Evolutionary conservation across 495 filamentous ascomycete species (phyloP).

Genomic region (Penicillium crystallinum): DNA sequence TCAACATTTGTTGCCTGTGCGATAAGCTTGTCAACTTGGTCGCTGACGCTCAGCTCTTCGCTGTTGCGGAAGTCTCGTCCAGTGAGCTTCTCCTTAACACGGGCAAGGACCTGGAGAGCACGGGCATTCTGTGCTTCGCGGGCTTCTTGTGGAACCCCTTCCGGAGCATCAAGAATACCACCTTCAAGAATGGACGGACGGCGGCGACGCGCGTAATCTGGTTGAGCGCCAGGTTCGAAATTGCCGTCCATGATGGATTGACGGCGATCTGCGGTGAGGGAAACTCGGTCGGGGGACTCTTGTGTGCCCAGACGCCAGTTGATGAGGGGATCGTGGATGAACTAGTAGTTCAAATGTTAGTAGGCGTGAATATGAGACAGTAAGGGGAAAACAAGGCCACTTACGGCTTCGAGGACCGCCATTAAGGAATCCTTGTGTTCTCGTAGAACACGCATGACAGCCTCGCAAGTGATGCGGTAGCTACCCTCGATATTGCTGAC

Average conservation of each 20-base stretch:
- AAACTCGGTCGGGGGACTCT: slow-evolving; percentile 71
- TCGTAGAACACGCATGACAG: slow-evolving; percentile 93
- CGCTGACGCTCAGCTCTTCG: slow-evolving; percentile 79
- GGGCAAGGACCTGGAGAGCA: slow-evolving; percentile 83
- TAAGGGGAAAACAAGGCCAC: slow-evolving; percentile 29
- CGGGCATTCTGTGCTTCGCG: slow-evolving; percentile 87
- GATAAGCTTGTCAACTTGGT: slow-evolving; percentile 90
- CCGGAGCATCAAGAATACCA: slow-evolving; percentile 44
- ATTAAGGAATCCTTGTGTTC: slow-evolving; percentile 98
- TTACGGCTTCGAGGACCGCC: slow-evolving; percentile 95
- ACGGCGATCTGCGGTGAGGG: slow-evolving; percentile 75
- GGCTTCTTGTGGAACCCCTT: slow-evolving; percentile 47
- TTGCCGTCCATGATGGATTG: slow-evolving; percentile 66
- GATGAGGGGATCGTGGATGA: slow-evolving; percentile 96
- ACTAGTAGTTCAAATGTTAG: slow-evolving; percentile 48
- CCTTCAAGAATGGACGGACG: slow-evolving; percentile 48
- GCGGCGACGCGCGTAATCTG: slow-evolving; percentile 42
- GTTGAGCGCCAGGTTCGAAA: slow-evolving; percentile 42
- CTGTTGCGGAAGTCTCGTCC: slow-evolving; percentile 56
- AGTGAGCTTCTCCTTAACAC: slow-evolving; percentile 93
- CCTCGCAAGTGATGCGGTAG: slow-evolving; percentile 95
- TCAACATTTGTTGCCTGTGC: slow-evolving; percentile 93
- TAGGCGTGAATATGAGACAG: background rate
- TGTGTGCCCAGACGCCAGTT: slow-evolving; percentile 92
- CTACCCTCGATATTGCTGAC: slow-evolving; percentile 98